These are phyloP conservation scores for Celoporthe dispersa DNA, from an alignment of 2,329 filamentous ascomycete genomes.

Conservation along the genomic window DNA sequence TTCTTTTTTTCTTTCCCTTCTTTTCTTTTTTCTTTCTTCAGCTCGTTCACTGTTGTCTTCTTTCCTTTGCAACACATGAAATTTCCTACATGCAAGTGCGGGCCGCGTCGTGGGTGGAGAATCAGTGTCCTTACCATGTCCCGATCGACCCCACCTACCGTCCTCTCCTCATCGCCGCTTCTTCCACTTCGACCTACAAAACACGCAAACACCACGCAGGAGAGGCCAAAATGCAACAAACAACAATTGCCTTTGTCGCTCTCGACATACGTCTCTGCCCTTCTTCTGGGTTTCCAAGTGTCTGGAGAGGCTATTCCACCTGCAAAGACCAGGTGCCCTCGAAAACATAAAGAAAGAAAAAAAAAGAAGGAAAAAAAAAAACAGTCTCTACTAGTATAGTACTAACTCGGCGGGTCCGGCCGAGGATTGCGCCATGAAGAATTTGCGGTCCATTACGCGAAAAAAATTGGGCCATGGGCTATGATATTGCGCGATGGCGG, in stretches of 20 bases:
- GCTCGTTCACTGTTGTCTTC: neutral
- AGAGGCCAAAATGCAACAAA: neutral
- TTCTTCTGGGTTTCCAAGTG: too few relatives aligned
- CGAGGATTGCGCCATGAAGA: constrained; percentile 28
- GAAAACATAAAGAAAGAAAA: neutral
- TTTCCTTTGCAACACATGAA: neutral
- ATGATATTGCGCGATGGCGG: neutral
- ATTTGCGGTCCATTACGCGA: constrained; percentile 28
- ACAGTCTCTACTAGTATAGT: neutral
- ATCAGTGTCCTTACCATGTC: neutral
- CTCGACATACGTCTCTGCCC: neutral
- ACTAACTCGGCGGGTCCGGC: constrained; percentile 14
- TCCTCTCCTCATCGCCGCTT: neutral
- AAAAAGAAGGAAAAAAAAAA: neutral
- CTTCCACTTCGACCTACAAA: too few relatives aligned
- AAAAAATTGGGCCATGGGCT: constrained; percentile 4
- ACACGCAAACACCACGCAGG: neutral
- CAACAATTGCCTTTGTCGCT: neutral
- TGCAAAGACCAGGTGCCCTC: neutral
- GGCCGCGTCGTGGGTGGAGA: neutral
- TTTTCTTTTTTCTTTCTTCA: neutral
- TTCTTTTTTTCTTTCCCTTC: too few relatives aligned
- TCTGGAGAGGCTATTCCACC: neutral
- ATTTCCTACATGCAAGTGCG: neutral
- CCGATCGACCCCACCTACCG: too few relatives aligned